A percentile compares a stretch with the other conserved stretches of the same genome.
phyloP scores from a whole-genome alignment of 1,284 basidiomycete species.

The Fistulina hepatica region DNA sequence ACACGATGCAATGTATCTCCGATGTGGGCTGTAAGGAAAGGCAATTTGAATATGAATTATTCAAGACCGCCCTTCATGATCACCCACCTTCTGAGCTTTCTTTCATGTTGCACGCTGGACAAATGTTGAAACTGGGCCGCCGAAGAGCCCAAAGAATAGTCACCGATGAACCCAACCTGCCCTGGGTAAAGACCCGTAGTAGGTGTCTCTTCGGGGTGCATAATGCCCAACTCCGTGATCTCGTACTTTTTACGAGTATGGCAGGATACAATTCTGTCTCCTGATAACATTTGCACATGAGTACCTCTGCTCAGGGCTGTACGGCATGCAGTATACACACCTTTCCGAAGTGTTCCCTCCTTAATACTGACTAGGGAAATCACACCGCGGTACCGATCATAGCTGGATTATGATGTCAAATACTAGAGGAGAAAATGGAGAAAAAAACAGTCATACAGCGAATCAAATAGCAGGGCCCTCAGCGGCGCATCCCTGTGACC shows the following conservation, averaged over 20 bases:
- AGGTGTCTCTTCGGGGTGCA: conserved; percentile 81
- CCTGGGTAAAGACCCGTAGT: conserved; percentile 67
- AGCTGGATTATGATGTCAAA: conserved; percentile 38
- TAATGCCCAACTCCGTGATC: conserved; percentile 83
- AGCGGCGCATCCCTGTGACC: conserved; percentile 45
- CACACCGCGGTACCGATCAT: conserved; percentile 94
- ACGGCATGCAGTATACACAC: conserved; percentile 22
- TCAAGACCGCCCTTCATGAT: too few relatives aligned
- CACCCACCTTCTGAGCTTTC: conserved; percentile 86
- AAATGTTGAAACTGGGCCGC: too few relatives aligned
- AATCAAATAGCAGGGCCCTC: conserved; percentile 90
- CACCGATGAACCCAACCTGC: conserved; percentile 89
- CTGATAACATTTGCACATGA: conserved; percentile 27
- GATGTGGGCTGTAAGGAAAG: conserved; percentile 56
- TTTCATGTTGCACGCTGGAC: conserved; percentile 97
- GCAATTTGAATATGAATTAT: too few relatives aligned
- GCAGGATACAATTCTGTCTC: conserved; percentile 82
- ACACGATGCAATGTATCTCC: conserved; percentile 87
- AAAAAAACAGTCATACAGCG: conserved; percentile 40
- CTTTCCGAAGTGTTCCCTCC: conserved; percentile 53
- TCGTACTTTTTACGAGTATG: conserved; percentile 90
- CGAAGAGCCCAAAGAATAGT: too few relatives aligned
- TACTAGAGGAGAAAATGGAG: conserved; percentile 7
- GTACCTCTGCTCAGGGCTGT: background rate
- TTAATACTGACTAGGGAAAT: conserved; percentile 86